Evolutionary conservation across 2,329 filamentous ascomycete genomes (phyloP).

Genomic region (Hirsutella thompsonii): DNA sequence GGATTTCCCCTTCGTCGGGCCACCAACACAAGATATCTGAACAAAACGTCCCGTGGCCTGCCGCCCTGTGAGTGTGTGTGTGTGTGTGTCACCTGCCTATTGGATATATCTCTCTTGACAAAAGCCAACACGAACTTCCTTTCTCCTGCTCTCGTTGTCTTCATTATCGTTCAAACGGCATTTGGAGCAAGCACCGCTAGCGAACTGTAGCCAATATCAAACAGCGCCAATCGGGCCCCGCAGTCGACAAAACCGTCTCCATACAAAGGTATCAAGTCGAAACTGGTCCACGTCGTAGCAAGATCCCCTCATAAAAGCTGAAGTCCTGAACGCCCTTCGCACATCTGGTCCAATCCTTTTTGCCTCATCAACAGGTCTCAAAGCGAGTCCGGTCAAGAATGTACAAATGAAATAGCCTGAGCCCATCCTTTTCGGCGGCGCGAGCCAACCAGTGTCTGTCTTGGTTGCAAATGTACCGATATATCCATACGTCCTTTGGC

Average conservation of each 20-base stretch:
- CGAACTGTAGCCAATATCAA: neutral
- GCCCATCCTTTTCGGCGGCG: neutral
- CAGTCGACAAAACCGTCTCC: neutral
- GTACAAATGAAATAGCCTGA: constrained; percentile 1
- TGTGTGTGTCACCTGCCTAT: too few species aligned
- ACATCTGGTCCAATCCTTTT: constrained; percentile 7
- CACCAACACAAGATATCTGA: too few species aligned
- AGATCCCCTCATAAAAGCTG: constrained; percentile 1
- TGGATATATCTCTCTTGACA: too few species aligned
- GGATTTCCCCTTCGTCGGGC: too few species aligned
- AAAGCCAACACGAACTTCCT: too few species aligned
- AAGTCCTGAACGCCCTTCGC: constrained; percentile 8
- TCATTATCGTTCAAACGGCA: neutral
- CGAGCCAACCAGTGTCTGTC: too few species aligned
- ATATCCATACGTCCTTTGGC: too few species aligned
- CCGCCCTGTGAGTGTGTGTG: too few species aligned
- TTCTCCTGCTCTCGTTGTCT: neutral
- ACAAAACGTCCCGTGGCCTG: too few species aligned
- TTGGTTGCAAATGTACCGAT: too few species aligned
- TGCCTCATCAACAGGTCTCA: constrained; percentile 1
- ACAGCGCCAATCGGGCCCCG: neutral
- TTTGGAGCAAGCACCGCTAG: neutral
- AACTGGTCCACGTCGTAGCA: constrained; percentile 1
- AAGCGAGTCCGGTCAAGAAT: neutral
- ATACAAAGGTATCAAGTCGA: constrained; percentile 4